Evolutionary conservation across 257 asterid species (phyloP), one percentile per base, ranked within the genome.

Genomic region (Solanum pennellii): DNA sequence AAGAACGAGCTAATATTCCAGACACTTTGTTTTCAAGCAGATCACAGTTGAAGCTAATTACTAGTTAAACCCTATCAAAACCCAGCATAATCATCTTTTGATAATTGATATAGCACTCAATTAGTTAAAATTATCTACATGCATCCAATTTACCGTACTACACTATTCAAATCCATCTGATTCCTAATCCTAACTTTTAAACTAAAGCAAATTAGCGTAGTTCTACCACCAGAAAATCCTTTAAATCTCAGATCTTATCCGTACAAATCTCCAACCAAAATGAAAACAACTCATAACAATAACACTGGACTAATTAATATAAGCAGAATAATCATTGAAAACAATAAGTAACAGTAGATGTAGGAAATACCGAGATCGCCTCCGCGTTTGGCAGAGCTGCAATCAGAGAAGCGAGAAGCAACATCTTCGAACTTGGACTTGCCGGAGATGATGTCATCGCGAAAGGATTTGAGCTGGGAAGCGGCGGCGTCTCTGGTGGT

Each of bases 301-400:
- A 12, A 59, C 66, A 83, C 49, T 20, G 41, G 16, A 60, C 33
- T 86, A 88, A 59, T 20, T 8, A 56, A 66, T 44, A 44, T 91
- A 33, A 47, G 42, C n/a, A 75, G 0, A n/a, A 66, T 7, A 74
- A 65, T 41, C n/a, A 33, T 18, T 71, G 23, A 16, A 71, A 71
- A 29, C n/a, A 69, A 69, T 15, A 29, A 14, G 3, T 3, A 3
- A 6, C 41, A 75, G 72, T 37, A 60, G 35, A 25, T 49, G 59
- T 6, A 21, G 87, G n/a, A 41, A 72, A 62, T 39, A 97, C 99
- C 98, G 82, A 97, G 97, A 92, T 97, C 98, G 52, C 99, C 99
- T 85, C 98, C 98, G 87, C 98, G 98, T 91, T 95, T 97, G 87
- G 98, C 98, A 90, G 99, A 97, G 95, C 89, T 94, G 90, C 99